Base-by-base conservation (phyloP, 768 basidiomycete genomes). In the Suillus clintonianus region DNA sequence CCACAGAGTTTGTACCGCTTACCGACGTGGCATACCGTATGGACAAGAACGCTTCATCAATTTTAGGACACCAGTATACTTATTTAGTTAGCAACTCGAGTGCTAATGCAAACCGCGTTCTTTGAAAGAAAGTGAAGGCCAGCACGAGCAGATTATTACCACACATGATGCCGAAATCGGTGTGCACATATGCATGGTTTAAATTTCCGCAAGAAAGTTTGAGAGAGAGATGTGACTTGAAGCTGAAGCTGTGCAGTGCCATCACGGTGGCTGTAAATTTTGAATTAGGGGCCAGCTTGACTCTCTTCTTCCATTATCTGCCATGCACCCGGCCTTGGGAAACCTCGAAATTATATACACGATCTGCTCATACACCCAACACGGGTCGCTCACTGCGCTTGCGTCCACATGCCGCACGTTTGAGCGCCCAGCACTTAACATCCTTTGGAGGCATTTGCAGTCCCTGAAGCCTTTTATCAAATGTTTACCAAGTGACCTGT, bases 361-460 rank as follows among this genome's bases (percentile, higher is more conserved):
- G 2, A 36, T 55, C 2, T 36, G 34, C 14, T 55, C 34, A 15
- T 15, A 15, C 13, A 36, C n/a, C 4, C 6, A 36, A n/a, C 34
- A 36, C 11, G 7, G 32, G 10, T 69, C 67, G 13, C 72, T 73
- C 37, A 48, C 74, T 14, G 59, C 65, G 1, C 41, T 75, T 0
- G 72, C 72, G 4, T 66, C 68, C 4, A 70, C 74, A n/a, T 73
- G 72, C 57, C 68, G 45, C 39, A 64, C 66, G 4, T 62, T 73
- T 55, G 60, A 59, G 6, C 66, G 71, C 42, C 66, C 65, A 37
- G 72, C 74, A 43, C 59, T 73, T 2, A 68, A 73, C 48, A 71
- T 69, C 42, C 24, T 75, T 2, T 73, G 72, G 74, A 60, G 59
- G 39, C 59, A 68, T 34, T 27, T 74, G 48, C 74, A 63, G 55